Evolutionary conservation across 1,139 yeast genomes (phyloP).

Genomic region (Zygosaccharomyces sapae): DNA sequence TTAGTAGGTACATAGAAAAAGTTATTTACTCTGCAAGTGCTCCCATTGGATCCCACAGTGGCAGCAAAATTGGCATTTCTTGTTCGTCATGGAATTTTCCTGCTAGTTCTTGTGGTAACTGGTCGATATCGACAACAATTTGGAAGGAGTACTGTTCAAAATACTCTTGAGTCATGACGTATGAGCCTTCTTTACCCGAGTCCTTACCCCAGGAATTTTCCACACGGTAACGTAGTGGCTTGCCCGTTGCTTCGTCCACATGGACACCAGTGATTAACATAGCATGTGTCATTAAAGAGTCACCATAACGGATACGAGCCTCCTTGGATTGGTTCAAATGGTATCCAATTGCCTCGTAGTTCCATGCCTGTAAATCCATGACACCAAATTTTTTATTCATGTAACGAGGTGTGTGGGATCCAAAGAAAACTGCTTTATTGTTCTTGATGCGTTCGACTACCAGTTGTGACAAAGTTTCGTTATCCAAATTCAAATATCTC

Average conservation of each 20-base stretch:
- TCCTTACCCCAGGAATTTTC: conserved; percentile 86
- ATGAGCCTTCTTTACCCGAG: conserved; percentile 69
- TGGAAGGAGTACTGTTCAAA: conserved; percentile 81
- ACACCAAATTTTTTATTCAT: conserved; percentile 59
- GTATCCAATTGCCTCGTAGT: conserved; percentile 60
- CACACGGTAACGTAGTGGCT: conserved; percentile 73
- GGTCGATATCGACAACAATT: conserved; percentile 62
- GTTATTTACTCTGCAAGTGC: conserved; percentile 41
- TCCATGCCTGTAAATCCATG: conserved; percentile 66
- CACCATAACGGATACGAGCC: conserved; percentile 52
- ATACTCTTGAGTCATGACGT: conserved; percentile 77
- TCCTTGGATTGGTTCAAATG: conserved; percentile 55
- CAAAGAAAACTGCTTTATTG: conserved; percentile 78
- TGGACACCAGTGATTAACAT: conserved; percentile 83
- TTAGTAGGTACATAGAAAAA: no score
- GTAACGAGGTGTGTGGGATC: conserved; percentile 75
- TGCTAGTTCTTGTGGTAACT: conserved; percentile 48
- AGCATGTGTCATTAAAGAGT: conserved; percentile 79
- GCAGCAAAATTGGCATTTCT: conserved; percentile 52
- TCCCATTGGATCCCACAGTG: conserved; percentile 86
- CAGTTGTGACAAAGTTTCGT: conserved; percentile 52
- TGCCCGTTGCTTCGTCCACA: conserved; percentile 46
- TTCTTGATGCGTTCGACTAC: conserved; percentile 64
- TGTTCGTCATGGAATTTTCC: conserved; percentile 36
- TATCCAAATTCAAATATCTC: conserved; percentile 62